Evolutionary conservation across 345 rosid species (phyloP).

Genomic region (Citrus sinensis): DNA sequence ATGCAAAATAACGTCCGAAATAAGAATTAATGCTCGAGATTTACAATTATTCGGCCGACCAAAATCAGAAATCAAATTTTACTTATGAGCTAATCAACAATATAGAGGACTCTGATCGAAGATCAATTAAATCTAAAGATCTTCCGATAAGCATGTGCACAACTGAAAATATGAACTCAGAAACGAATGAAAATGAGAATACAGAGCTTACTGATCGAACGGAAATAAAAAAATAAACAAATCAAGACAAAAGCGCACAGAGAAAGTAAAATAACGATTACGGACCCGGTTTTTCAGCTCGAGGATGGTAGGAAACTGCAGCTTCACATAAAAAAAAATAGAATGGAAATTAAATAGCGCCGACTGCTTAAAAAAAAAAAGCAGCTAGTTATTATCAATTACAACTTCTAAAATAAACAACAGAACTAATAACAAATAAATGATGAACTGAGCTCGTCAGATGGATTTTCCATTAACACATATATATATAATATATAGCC

Average conservation of each 20-base stretch:
- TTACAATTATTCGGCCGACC: not conserved
- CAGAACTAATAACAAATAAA: not conserved
- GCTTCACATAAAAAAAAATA: constrained; percentile 69
- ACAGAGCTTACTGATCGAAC: not conserved
- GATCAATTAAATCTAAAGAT: not conserved
- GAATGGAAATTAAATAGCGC: constrained; percentile 97
- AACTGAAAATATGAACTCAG: not conserved
- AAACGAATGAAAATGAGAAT: not conserved
- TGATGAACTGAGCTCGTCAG: not conserved
- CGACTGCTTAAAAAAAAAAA: constrained; percentile 43
- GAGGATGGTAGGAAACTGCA: constrained; percentile 94
- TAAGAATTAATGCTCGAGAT: not conserved
- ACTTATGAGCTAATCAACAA: not conserved
- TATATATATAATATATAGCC: not conserved
- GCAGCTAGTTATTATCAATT: not conserved
- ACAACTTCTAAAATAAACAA: not conserved
- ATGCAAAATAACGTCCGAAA: not conserved
- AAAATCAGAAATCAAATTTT: not conserved
- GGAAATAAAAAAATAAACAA: no score
- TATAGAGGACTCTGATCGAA: not conserved
- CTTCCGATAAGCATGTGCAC: not conserved
- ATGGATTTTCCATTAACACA: constrained; percentile 7
- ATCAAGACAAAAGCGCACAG: not conserved
- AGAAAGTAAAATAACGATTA: not conserved
- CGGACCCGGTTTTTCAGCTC: constrained; percentile 88